Percentiles rank a stretch among this genome's conserved stretches.
Evolutionary conservation across 2,329 filamentous ascomycete genomes (phyloP).

Genomic region (Cytospora piceicola): DNA sequence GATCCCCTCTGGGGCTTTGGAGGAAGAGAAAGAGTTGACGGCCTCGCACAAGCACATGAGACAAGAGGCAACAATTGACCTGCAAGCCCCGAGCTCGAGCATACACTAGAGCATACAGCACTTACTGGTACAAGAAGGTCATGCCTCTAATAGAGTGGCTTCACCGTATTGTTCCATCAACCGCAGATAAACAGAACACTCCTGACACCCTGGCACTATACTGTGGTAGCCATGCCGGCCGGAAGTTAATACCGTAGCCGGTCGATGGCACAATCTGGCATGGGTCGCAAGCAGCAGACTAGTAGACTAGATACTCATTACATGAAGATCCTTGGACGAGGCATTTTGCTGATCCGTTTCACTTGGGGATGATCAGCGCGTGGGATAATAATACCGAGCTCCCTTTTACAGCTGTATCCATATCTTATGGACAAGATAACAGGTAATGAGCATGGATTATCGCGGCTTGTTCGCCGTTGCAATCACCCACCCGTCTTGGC

Average conservation of each 20-base stretch:
- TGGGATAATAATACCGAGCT: constrained; percentile 23
- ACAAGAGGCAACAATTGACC: neutral
- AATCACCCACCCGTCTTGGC: neutral
- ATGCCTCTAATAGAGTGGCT: constrained; percentile 11
- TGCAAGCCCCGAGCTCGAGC: neutral
- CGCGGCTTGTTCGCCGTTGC: neutral
- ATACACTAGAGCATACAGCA: neutral
- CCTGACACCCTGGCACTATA: too few species aligned
- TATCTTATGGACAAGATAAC: constrained; percentile 1
- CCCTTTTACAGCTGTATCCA: constrained; percentile 10
- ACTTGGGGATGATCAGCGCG: constrained; percentile 29
- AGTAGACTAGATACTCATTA: constrained; percentile 2
- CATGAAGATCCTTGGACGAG: constrained; percentile 25
- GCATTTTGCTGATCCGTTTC: constrained; percentile 31
- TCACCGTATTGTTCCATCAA: neutral
- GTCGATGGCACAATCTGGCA: neutral
- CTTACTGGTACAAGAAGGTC: neutral
- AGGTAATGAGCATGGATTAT: neutral
- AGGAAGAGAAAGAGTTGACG: constrained; percentile 14
- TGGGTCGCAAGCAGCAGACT: neutral
- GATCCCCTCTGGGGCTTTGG: constrained; percentile 7
- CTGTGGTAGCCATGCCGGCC: neutral
- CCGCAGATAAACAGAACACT: neutral
- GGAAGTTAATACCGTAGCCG: neutral
- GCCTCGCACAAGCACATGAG: neutral